phyloP scores from a whole-genome alignment of 306 rosid species.

The Malus fusca region DNA sequence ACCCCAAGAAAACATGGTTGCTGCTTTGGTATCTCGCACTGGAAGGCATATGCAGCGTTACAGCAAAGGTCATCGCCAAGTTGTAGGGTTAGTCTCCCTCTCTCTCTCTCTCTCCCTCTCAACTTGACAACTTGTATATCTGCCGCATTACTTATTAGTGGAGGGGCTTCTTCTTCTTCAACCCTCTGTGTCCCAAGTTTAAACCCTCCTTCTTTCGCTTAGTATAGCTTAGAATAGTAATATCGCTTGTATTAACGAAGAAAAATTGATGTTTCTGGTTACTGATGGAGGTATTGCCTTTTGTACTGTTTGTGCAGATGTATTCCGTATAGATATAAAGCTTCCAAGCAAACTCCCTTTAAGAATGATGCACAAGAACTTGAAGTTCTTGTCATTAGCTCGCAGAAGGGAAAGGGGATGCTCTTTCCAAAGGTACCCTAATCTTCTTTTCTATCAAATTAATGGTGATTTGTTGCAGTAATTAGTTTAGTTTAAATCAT shows the following conservation, averaged over 20 bases:
- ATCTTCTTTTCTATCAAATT: background rate
- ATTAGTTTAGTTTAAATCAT: background rate
- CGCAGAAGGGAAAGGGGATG: conserved; percentile 85
- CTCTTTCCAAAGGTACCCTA: conserved; percentile 75
- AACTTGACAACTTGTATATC: background rate
- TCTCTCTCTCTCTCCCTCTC: conserved; percentile 4
- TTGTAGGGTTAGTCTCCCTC: conserved; percentile 69
- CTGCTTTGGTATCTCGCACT: conserved; percentile 80
- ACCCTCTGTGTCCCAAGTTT: too few species aligned
- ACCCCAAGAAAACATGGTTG: conserved; percentile 53
- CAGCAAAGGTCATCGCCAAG: conserved; percentile 81
- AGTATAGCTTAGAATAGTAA: too few species aligned
- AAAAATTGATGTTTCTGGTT: background rate
- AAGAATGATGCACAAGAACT: conserved; percentile 38
- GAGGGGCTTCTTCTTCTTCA: background rate
- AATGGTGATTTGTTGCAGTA: background rate
- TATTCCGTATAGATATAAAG: conserved; percentile 73
- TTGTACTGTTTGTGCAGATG: conserved; percentile 48
- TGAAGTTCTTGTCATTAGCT: conserved; percentile 77
- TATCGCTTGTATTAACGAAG: background rate
- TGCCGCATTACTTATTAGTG: background rate
- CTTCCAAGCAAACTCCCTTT: conserved; percentile 19
- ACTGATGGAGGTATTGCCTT: background rate
- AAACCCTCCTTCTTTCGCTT: background rate
- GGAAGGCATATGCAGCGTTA: conserved; percentile 91